These are phyloP conservation scores for Alopecurus myosuroides DNA, from an alignment of 176 grass and related monocot genomes.

Conservation along the genomic window DNA sequence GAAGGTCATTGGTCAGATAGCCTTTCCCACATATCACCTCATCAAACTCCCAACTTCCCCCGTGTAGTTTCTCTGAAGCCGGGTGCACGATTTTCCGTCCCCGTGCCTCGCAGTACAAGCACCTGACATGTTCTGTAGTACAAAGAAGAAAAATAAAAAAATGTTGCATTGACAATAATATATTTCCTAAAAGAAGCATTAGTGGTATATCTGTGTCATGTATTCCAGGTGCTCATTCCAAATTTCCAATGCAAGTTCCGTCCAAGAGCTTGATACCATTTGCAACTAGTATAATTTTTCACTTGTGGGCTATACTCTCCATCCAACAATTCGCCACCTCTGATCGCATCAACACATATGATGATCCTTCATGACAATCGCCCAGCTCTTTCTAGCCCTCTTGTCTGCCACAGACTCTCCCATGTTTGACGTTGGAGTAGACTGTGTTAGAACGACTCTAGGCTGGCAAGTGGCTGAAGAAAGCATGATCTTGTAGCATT, in stretches of 20 bases:
- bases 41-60: not conserved
- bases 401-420: not conserved
- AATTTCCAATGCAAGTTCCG: not conserved
- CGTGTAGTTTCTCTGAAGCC: not conserved
- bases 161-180: not conserved
- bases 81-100: not conserved
- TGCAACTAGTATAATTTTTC: not conserved
- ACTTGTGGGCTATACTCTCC: not conserved
- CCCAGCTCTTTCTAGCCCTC: not conserved
- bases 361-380: not conserved
- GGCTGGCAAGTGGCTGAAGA: not conserved
- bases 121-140: not conserved
- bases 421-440: not conserved
- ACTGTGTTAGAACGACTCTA: not conserved
- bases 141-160: not conserved
- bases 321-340: not conserved
- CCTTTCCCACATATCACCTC: not conserved
- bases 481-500: not conserved
- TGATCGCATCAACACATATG: not conserved
- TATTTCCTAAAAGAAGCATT: not conserved
- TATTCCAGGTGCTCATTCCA: not conserved
- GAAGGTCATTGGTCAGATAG: not conserved
- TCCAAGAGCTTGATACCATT: not conserved
- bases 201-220: not conserved
- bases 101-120: not conserved